A percentile compares a stretch with the other conserved stretches of the same genome.
Evolutionary conservation across 768 basidiomycete genomes (phyloP).

Genomic region (Phanerochaete sordida): DNA sequence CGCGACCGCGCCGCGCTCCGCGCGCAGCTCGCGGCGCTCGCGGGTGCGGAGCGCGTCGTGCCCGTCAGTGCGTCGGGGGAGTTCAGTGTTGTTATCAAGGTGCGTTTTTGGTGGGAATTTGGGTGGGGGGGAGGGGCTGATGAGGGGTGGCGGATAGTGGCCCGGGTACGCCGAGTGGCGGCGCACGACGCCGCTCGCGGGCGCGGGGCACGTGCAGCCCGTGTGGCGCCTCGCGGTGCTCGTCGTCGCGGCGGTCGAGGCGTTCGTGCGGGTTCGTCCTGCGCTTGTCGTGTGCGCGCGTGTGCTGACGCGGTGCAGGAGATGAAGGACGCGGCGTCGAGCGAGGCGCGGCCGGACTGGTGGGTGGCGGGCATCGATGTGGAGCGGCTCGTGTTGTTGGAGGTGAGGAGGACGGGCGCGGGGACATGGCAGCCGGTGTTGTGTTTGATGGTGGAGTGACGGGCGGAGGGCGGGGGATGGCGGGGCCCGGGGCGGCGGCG

Average conservation of each 20-base stretch:
- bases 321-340: neutral
- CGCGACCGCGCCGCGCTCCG: neutral
- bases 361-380: neutral
- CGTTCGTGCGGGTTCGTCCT: neutral
- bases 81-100: too few relatives aligned
- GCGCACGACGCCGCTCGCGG: neutral
- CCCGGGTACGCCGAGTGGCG: neutral
- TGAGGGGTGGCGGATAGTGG: too few relatives aligned
- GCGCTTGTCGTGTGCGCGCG: too few relatives aligned
- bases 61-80: too few relatives aligned
- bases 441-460: too few relatives aligned
- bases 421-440: conserved; percentile 5
- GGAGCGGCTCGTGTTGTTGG: neutral
- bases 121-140: too few relatives aligned
- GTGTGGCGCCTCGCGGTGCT: neutral
- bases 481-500: too few relatives aligned
- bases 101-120: too few relatives aligned
- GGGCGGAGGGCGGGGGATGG: too few relatives aligned
- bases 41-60: too few relatives aligned
- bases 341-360: neutral
- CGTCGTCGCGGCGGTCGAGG: neutral
- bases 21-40: too few relatives aligned
- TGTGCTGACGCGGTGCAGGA: neutral
- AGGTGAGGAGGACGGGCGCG: neutral
- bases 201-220: too few relatives aligned